A percentile compares a stretch with the other conserved stretches of the same genome.
These are phyloP conservation scores for Scheffersomyces titani DNA, from an alignment of 1,139 yeast genomes.

Conservation along the genomic window DNA sequence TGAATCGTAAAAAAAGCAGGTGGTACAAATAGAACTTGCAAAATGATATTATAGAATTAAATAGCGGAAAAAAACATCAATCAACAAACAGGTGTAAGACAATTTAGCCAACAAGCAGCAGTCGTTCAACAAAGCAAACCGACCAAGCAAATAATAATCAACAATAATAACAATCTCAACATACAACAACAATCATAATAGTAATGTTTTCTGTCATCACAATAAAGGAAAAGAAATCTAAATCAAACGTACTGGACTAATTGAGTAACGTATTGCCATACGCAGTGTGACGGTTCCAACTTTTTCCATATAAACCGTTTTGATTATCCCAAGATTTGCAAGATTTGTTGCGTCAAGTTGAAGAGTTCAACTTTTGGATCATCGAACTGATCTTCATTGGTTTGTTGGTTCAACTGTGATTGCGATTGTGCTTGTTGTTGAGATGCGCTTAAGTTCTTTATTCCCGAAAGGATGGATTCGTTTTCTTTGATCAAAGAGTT, in stretches of 20 bases:
- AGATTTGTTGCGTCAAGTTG: conserved; percentile 77
- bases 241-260: background rate
- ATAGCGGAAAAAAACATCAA: background rate
- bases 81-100: background rate
- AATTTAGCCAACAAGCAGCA: background rate
- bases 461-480: conserved; percentile 56
- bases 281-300: background rate
- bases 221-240: background rate
- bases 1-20: background rate
- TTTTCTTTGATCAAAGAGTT: conserved; percentile 63
- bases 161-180: background rate
- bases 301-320: background rate
- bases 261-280: background rate
- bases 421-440: conserved; percentile 38
- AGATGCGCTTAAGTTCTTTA: conserved; percentile 48
- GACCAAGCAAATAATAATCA: background rate
- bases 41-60: background rate
- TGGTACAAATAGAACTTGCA: background rate
- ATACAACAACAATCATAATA: background rate
- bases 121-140: background rate
- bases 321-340: conserved; percentile 50
- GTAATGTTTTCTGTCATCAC: background rate
- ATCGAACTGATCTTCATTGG: conserved; percentile 41
- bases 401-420: conserved; percentile 23
- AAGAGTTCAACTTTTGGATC: conserved; percentile 73